phyloP scores from a whole-genome alignment of 2,329 filamentous ascomycete species.

The Nigrospora oryzae region DNA sequence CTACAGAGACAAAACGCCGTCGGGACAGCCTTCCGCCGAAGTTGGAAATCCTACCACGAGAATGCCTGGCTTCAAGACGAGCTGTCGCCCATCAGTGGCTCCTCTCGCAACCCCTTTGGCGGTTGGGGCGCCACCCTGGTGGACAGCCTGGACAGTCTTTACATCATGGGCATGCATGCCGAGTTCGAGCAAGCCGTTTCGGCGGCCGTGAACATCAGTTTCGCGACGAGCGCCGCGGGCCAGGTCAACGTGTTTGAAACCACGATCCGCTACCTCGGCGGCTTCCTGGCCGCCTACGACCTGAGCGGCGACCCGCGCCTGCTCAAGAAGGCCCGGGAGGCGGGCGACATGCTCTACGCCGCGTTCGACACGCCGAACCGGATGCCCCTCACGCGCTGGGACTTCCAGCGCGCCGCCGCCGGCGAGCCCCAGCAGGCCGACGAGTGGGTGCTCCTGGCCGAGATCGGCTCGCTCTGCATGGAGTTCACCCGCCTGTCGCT shows the following conservation, averaged over 20 bases:
- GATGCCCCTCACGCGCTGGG: conserved; percentile 20
- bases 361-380: conserved; percentile 22
- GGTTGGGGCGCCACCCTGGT: conserved; percentile 39
- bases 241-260: conserved; percentile 28
- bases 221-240: conserved; percentile 15
- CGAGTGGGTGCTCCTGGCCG: conserved; percentile 14
- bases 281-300: conserved; percentile 24
- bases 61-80: conserved; percentile 34
- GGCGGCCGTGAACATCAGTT: conserved; percentile 32
- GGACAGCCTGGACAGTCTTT: conserved; percentile 24
- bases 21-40: conserved; percentile 11
- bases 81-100: conserved; percentile 28
- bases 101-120: conserved; percentile 28
- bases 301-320: conserved; percentile 23
- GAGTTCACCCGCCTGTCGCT: conserved; percentile 22
- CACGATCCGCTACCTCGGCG: conserved; percentile 25
- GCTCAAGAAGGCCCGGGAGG: conserved; percentile 27
- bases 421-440: conserved; percentile 12
- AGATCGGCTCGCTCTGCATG: conserved; percentile 20
- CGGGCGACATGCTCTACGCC: conserved; percentile 27
- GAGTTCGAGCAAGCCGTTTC: conserved; percentile 36
- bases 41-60: conserved; percentile 30
- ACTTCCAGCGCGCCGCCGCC: conserved; percentile 10
- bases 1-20: conserved; percentile 10
- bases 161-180: conserved; percentile 35